Conservation (phyloP, 441 rosid genomes). For the Pelargonium cotyledonis region DNA sequence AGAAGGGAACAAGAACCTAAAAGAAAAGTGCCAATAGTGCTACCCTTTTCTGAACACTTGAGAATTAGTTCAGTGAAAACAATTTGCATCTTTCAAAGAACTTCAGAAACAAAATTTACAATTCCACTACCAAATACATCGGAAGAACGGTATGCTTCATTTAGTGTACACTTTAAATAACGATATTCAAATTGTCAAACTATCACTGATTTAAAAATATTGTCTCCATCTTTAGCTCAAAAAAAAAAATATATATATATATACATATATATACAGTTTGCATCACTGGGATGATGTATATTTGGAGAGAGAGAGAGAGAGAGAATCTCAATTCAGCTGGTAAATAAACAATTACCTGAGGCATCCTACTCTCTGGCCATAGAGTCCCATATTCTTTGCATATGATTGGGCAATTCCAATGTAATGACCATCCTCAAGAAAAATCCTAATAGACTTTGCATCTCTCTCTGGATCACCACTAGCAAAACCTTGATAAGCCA, state of each 20-base stretch:
- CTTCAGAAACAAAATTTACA: not conserved
- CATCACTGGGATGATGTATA: too few species aligned
- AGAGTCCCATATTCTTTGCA: conserved; percentile 98
- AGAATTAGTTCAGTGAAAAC: not conserved
- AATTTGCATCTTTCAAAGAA: not conserved
- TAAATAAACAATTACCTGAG: conserved; percentile 51
- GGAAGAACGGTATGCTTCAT: too few species aligned
- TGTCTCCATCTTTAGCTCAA: too few species aligned
- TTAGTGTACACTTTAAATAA: too few species aligned
- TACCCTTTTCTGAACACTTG: not conserved
- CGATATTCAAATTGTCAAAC: too few species aligned
- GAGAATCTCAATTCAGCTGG: conserved; percentile 8
- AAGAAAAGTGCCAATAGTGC: not conserved
- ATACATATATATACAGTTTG: too few species aligned
- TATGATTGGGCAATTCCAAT: conserved; percentile 92
- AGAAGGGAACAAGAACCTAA: not conserved
- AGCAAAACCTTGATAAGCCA: conserved; percentile 99
- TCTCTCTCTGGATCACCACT: conserved; percentile 94
- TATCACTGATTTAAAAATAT: too few species aligned
- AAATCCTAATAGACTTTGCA: conserved; percentile 89
- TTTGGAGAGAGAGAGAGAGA: not conserved
- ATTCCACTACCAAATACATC: not conserved
- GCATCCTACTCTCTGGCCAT: conserved; percentile 97
- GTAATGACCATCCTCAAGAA: conserved; percentile 80
- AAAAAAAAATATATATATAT: too few species aligned